Percentiles rank a stretch among this genome's conserved stretches.
Conservation (phyloP, 2,329 filamentous ascomycete species). For the Torrubiella hemipterigena region DNA sequence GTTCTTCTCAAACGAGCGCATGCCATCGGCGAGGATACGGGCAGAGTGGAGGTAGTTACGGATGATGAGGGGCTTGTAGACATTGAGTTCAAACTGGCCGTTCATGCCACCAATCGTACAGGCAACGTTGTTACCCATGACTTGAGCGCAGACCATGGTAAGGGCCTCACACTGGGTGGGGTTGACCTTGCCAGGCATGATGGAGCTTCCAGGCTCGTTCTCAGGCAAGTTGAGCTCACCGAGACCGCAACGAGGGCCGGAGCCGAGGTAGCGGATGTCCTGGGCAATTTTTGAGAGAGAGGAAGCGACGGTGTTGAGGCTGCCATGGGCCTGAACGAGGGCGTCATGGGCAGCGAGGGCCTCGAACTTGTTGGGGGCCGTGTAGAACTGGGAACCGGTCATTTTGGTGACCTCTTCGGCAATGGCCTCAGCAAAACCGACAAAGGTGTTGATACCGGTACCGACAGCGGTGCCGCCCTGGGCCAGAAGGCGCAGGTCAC, state of each 20-base stretch:
- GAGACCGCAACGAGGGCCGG: constrained; percentile 87
- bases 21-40: constrained; percentile 78
- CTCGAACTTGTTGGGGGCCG: constrained; percentile 98
- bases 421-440: constrained; percentile 88
- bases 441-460: constrained; percentile 94
- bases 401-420: constrained; percentile 84
- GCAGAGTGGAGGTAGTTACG: constrained; percentile 88
- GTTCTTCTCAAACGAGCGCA: constrained; percentile 92
- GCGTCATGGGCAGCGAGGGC: constrained; percentile 92
- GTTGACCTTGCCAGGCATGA: constrained; percentile 99
- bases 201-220: constrained; percentile 94
- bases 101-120: constrained; percentile 92
- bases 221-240: constrained; percentile 89
- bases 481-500: constrained; percentile 74
- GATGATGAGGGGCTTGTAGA: constrained; percentile 96
- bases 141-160: constrained; percentile 95
- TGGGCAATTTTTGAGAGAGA: constrained; percentile 98
- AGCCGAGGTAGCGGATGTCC: constrained; percentile 94
- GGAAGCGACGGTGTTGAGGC: constrained; percentile 81
- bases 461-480: constrained; percentile 96
- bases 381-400: constrained; percentile 88
- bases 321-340: constrained; percentile 85
- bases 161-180: constrained; percentile 95
- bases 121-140: constrained; percentile 94
- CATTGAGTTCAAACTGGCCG: constrained; percentile 97